phyloP scores from a whole-genome alignment of 768 basidiomycete genomes.

The Phanerodontia chrysosporium region DNA sequence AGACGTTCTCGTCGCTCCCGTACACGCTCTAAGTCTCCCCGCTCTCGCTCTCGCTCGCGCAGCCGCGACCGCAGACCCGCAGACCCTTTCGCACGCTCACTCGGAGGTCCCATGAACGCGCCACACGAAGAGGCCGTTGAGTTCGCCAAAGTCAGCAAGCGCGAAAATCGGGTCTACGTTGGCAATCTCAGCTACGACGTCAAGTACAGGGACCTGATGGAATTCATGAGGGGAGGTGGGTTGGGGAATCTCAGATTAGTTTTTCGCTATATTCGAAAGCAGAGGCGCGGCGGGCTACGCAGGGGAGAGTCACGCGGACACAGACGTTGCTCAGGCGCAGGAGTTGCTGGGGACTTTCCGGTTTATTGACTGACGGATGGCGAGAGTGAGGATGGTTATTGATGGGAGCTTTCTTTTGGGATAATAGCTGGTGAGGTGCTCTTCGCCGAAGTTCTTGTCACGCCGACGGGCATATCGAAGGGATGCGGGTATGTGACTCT shows the following conservation, averaged over 20 bases:
- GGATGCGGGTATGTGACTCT: conserved; percentile 87
- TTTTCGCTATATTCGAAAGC: conserved; percentile 40
- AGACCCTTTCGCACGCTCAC: conserved; percentile 72
- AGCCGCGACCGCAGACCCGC: conserved; percentile 54
- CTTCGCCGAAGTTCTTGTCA: conserved; percentile 98
- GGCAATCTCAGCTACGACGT: conserved; percentile 99
- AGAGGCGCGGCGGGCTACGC: conserved; percentile 8
- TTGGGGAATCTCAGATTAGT: conserved; percentile 68
- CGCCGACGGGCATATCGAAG: conserved; percentile 94
- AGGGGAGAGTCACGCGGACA: conserved; percentile 6
- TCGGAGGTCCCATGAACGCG: conserved; percentile 87
- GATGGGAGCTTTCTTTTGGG: conserved; percentile 90
- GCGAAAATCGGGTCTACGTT: conserved; percentile 97
- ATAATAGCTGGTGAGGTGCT: conserved; percentile 98
- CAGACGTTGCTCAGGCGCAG: conserved; percentile 15
- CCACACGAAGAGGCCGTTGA: conserved; percentile 92
- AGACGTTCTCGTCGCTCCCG: conserved; percentile 57
- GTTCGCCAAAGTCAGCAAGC: conserved; percentile 93
- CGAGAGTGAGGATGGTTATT: conserved; percentile 80
- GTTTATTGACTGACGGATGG: conserved; percentile 39
- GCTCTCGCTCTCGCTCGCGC: conserved; percentile 58
- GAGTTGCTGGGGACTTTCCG: conserved; percentile 27
- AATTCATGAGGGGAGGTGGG: conserved; percentile 99
- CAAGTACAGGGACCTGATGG: conserved; percentile 98
- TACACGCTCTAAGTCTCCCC: conserved; percentile 46